Evolutionary conservation across 1,139 yeast genomes (phyloP).

Genomic region (Debaryomyces udenii): DNA sequence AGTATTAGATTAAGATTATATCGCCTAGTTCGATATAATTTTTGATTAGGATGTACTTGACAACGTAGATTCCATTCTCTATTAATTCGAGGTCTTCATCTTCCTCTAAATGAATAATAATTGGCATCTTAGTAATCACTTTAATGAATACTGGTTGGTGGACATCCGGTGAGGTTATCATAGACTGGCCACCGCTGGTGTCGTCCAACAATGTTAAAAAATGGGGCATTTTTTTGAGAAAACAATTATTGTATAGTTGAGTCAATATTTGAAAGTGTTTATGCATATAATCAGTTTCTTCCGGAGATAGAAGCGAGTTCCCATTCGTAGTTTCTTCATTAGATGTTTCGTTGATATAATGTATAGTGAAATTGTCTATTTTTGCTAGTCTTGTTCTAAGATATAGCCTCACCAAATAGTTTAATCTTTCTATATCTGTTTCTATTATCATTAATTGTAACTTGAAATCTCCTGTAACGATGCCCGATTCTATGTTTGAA

Average conservation of each 20-base stretch:
- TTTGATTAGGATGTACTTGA: constrained; percentile 63
- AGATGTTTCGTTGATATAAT: constrained; percentile 41
- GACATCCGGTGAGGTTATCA: constrained; percentile 80
- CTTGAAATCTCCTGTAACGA: constrained; percentile 65
- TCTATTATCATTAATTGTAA: constrained; percentile 82
- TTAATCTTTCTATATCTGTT: constrained; percentile 86
- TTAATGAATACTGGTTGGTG: constrained; percentile 75
- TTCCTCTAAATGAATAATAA: constrained; percentile 48
- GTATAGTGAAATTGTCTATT: constrained; percentile 68
- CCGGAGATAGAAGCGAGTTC: constrained; percentile 47
- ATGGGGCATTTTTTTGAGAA: constrained; percentile 68
- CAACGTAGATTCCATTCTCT: constrained; percentile 72
- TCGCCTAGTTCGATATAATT: constrained; percentile 44
- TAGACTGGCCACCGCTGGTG: constrained; percentile 69
- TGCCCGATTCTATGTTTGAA: constrained; percentile 40
- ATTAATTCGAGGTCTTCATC: constrained; percentile 66
- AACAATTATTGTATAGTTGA: constrained; percentile 67
- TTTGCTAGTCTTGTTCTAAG: constrained; percentile 75
- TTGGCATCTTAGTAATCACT: constrained; percentile 42
- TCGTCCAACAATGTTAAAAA: constrained; percentile 76
- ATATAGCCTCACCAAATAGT: constrained; percentile 77
- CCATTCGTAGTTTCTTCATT: constrained; percentile 26
- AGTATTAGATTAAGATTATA: constrained; percentile 39
- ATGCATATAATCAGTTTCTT: constrained; percentile 64
- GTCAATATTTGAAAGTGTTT: constrained; percentile 67